Conservation (phyloP, 2,329 filamentous ascomycete species). For the Sporothrix protearum region DNA sequence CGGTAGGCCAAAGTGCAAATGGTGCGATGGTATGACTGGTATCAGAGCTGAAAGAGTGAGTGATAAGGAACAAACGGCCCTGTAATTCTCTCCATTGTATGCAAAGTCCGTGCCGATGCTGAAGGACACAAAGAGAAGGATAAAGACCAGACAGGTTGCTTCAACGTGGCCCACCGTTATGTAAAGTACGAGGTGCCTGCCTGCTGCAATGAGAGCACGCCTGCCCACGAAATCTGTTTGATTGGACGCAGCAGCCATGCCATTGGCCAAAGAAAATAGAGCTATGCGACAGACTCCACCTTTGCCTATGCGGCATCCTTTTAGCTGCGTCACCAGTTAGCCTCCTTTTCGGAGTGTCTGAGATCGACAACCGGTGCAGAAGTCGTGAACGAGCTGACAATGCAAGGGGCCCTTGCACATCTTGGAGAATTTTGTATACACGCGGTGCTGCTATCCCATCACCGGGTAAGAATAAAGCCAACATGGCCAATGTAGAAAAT, state of each 20-base stretch:
- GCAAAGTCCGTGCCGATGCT: neutral
- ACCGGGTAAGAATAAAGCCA: neutral
- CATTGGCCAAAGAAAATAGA: neutral
- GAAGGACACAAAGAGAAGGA: neutral
- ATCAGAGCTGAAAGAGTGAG: neutral
- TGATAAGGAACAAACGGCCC: neutral
- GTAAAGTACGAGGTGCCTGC: neutral
- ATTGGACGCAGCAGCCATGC: conserved; percentile 4
- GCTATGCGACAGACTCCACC: neutral
- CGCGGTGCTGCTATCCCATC: neutral
- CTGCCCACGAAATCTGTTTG: neutral
- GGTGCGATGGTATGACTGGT: neutral
- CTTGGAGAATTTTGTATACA: neutral
- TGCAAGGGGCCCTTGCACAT: neutral
- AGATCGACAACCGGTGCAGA: neutral
- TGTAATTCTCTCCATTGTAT: neutral
- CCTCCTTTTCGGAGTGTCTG: neutral
- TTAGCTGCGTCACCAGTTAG: neutral
- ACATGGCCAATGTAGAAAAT: neutral
- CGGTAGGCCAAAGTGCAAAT: neutral
- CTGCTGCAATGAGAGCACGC: neutral
- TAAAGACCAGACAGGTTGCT: neutral
- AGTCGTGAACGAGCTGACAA: neutral
- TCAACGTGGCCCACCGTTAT: neutral
- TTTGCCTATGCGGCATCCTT: neutral